phyloP scores from a whole-genome alignment of 306 rosid genomes.

The Coriaria nepalensis region DNA sequence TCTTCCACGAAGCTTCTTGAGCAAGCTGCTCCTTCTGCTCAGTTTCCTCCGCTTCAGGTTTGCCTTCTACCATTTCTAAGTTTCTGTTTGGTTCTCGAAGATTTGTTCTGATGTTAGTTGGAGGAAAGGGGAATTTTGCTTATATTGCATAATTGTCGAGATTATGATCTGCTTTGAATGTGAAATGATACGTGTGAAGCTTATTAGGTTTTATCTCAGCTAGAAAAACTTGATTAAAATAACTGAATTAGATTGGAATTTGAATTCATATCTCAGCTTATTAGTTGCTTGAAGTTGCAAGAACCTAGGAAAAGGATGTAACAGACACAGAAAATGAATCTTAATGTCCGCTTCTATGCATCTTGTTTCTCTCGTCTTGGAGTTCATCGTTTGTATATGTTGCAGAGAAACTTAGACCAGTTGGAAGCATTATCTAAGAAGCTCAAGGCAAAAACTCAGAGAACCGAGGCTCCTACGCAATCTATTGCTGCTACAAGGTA shows the following conservation, averaged over 20 bases:
- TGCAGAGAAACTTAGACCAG: slow-evolving; percentile 90
- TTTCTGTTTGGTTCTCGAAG: slow-evolving; percentile 12
- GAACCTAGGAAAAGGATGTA: not conserved
- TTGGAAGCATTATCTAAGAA: slow-evolving; percentile 91
- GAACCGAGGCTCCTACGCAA: slow-evolving; percentile 84
- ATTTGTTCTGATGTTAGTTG: no score
- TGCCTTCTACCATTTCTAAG: not conserved
- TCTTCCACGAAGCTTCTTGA: slow-evolving; percentile 95
- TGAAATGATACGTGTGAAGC: no score
- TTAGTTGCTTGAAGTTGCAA: not conserved
- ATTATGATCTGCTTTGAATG: no score
- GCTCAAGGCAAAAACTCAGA: slow-evolving; percentile 79
- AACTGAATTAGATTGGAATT: no score
- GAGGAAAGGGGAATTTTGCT: not conserved
- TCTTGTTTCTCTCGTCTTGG: slow-evolving; percentile 12
- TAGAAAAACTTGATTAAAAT: no score
- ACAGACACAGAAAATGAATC: not conserved
- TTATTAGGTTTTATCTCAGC: no score
- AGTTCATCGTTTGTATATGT: slow-evolving; percentile 8
- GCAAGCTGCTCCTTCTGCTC: slow-evolving; percentile 95
- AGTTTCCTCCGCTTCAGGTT: slow-evolving; percentile 98
- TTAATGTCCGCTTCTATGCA: not conserved
- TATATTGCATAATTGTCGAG: not conserved
- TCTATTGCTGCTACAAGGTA: slow-evolving; percentile 95
- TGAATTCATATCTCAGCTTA: not conserved